phyloP scores from a whole-genome alignment of 2,329 filamentous ascomycete species.

The Dothideomycetes sp. region DNA sequence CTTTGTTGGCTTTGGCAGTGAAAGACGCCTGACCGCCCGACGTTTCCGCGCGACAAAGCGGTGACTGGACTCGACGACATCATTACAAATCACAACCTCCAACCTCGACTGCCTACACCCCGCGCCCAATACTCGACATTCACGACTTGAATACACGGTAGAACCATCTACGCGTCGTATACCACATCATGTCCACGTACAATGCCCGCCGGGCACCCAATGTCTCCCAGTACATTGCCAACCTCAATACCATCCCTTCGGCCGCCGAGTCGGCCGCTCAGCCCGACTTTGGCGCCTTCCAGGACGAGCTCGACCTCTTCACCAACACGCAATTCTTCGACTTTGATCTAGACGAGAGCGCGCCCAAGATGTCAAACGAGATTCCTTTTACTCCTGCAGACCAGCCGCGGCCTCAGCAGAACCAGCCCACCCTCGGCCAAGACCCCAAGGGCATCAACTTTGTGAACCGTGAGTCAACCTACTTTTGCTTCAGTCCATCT shows the following conservation, averaged over 20 bases:
- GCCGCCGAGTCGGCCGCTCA: conserved; percentile 48
- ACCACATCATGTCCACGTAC: conserved; percentile 70
- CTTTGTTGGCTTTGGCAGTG: neutral
- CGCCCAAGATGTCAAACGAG: conserved; percentile 1
- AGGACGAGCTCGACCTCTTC: conserved; percentile 42
- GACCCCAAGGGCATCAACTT: conserved; percentile 8
- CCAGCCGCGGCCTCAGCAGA: conserved; percentile 6
- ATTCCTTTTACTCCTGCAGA: conserved; percentile 4
- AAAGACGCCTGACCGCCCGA: too few relatives aligned
- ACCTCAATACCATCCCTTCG: conserved; percentile 62
- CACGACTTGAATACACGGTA: neutral
- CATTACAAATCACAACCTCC: neutral
- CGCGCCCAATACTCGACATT: conserved; percentile 1
- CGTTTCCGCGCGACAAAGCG: neutral
- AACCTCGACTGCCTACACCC: neutral
- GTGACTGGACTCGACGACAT: neutral
- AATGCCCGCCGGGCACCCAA: conserved; percentile 71
- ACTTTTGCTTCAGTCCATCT: too few relatives aligned
- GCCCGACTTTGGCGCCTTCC: conserved; percentile 42
- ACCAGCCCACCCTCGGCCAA: conserved; percentile 6
- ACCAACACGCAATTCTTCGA: conserved; percentile 50
- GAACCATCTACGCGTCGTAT: conserved; percentile 6
- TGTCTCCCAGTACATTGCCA: conserved; percentile 79
- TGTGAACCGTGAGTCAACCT: conserved; percentile 6
- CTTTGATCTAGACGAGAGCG: conserved; percentile 42